Conservation (phyloP, 176 grass and related monocot species). For the Zizania latifolia region DNA sequence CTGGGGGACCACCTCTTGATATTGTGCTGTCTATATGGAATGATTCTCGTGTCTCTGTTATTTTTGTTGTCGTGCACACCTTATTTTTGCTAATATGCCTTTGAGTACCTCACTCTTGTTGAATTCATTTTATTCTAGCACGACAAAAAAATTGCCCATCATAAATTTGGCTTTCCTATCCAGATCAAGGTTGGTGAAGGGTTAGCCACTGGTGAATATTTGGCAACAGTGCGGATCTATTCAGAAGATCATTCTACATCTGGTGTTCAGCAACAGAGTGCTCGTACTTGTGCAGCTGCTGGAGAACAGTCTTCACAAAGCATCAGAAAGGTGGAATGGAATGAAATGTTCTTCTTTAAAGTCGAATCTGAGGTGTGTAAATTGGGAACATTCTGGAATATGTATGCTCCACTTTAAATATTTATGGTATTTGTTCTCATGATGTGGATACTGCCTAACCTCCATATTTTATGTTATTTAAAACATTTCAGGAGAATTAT, state of each 20-base stretch:
- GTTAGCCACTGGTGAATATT: slow-evolving; percentile 57
- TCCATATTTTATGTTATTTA: slow-evolving; percentile 28
- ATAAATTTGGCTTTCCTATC: slow-evolving; percentile 24
- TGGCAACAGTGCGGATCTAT: slow-evolving; percentile 60
- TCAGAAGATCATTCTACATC: slow-evolving; percentile 33
- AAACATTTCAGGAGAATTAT: slow-evolving; percentile 64
- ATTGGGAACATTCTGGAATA: not conserved
- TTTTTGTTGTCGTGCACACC: not conserved
- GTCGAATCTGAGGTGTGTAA: slow-evolving; percentile 60
- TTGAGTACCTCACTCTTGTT: not conserved
- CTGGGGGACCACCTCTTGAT: not conserved
- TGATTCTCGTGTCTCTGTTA: not conserved
- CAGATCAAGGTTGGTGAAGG: slow-evolving; percentile 56
- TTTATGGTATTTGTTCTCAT: slow-evolving; percentile 21
- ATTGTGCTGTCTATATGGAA: not conserved
- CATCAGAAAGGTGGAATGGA: slow-evolving; percentile 59
- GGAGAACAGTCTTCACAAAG: slow-evolving; percentile 37
- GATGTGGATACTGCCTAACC: not conserved
- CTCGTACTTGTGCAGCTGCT: slow-evolving; percentile 65
- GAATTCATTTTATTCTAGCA: not conserved
- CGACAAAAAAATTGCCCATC: not conserved
- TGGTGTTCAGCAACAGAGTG: slow-evolving; percentile 70
- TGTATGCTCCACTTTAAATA: not conserved
- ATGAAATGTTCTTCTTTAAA: slow-evolving; percentile 98
- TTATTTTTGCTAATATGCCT: not conserved